A percentile compares a stretch with the other conserved stretches of the same genome.
phyloP scores from a whole-genome alignment of 305 asterid species.

The Fraxinus xanthoxyloides region DNA sequence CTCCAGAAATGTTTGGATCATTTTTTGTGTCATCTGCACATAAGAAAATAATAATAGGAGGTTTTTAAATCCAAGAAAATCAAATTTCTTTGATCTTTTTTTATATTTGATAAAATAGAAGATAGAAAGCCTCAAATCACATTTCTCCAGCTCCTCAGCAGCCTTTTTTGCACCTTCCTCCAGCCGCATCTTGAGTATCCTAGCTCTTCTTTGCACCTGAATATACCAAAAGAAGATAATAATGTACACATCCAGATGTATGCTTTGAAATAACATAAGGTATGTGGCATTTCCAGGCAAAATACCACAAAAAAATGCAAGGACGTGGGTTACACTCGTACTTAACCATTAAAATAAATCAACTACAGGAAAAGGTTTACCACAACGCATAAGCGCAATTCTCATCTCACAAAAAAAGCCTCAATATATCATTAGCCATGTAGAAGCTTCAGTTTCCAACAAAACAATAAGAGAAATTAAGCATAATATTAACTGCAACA shows the following conservation, averaged over 20 bases:
- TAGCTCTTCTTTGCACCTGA: conserved; percentile 78
- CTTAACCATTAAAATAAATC: conserved; percentile 1
- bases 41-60: conserved; percentile 3
- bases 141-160: conserved; percentile 85
- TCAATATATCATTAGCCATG: neutral
- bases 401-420: neutral
- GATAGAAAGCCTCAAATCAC: conserved; percentile 33
- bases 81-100: neutral
- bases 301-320: neutral
- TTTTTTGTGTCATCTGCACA: conserved; percentile 80
- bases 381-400: neutral
- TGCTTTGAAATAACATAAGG: neutral
- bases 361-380: neutral
- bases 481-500: neutral
- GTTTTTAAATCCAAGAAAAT: conserved; percentile 9
- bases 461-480: neutral
- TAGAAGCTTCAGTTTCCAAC: neutral
- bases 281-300: neutral
- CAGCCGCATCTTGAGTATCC: conserved; percentile 78
- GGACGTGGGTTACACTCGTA: neutral
- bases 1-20: conserved; percentile 81
- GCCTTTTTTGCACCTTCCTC: conserved; percentile 94
- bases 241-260: neutral
- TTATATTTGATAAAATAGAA: neutral
- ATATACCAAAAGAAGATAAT: neutral